Percentiles rank a stretch among this genome's conserved stretches.
Conservation (phyloP, 2,329 filamentous ascomycete genomes). For the Nannizziopsis barbatae region DNA sequence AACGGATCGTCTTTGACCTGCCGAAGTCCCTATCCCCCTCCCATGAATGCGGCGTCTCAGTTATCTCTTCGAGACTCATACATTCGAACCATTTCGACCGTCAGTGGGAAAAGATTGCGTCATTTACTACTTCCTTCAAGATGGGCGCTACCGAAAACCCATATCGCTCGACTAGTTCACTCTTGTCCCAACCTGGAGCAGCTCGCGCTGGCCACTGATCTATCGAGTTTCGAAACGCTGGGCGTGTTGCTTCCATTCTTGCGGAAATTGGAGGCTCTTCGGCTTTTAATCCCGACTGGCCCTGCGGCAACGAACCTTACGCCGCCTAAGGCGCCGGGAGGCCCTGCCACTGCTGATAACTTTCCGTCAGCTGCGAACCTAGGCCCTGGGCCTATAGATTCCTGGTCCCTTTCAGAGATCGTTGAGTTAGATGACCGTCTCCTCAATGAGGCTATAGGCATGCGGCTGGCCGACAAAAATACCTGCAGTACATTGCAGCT, state of each 20-base stretch:
- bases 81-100: constrained; percentile 40
- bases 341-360: not conserved
- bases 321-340: constrained; percentile 8
- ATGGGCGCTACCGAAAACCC: constrained; percentile 42
- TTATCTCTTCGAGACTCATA: constrained; percentile 26
- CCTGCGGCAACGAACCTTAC: not conserved
- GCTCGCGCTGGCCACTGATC: constrained; percentile 42
- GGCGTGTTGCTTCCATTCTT: constrained; percentile 32
- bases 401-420: constrained; percentile 25
- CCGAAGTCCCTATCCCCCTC: not conserved
- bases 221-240: constrained; percentile 31
- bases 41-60: constrained; percentile 15
- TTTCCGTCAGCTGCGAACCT: not conserved
- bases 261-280: constrained; percentile 30
- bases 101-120: constrained; percentile 42
- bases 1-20: constrained; percentile 13
- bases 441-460: constrained; percentile 24
- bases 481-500: constrained; percentile 26
- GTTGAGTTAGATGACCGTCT: constrained; percentile 30
- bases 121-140: constrained; percentile 47
- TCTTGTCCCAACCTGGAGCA: constrained; percentile 49
- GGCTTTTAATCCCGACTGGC: constrained; percentile 30
- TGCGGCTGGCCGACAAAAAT: constrained; percentile 25
- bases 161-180: constrained; percentile 43
- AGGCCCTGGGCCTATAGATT: constrained; percentile 4